Evolutionary conservation across 176 grass and related monocot genomes (phyloP), one percentile per base, ranked within the genome.

Genomic region (Triticum urartu): DNA sequence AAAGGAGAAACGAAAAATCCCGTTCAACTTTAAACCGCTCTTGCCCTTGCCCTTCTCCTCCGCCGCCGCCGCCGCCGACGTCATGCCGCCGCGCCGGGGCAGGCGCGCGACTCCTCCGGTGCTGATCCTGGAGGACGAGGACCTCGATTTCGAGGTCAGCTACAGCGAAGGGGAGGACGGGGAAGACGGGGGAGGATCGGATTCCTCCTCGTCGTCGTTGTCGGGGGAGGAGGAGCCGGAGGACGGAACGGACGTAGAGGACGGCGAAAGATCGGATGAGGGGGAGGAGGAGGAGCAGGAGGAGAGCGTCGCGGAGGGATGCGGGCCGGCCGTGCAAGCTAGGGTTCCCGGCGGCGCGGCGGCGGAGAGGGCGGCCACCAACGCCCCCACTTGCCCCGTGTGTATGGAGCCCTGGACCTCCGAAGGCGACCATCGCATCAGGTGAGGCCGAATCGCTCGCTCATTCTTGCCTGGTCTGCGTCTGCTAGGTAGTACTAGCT

Each of bases 401-500:
- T 98, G 96, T 88, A 92, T 92, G 86, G 96, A 94, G 64, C 30
- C 84, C 38, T 98, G 96, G 93, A 72, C 88, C 30, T 85, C 93
- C 35, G 79, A 98, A 30, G 93, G 93, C 7, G 62, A 71, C n/a
- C 93, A 98, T 14, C 93, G 96, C 75, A 91, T 98, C 84, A 89
- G 93, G 96, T 93, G 80, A 75, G 24, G 21, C 22, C 38, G 8
- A 33, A n/a, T 50, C 1, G 14, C 73, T 71, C 4, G 6, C 20
- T 52, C 0, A 10, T 43, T 63, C 14, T 33, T 62, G 60, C 70
- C 18, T 32, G 15, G 6, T 35, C 24, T 12, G 6, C n/a, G 2
- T 33, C 34, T 26, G 36, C 22, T 20, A 28, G 2, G 5, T 64
- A n/a, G n/a, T n/a, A n/a, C n/a, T n/a, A n/a, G n/a, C n/a, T n/a